Evolutionary conservation across 2,329 filamentous ascomycete species (phyloP), one percentile per base, ranked within the genome.

Genomic region (Epichloe aotearoae): DNA sequence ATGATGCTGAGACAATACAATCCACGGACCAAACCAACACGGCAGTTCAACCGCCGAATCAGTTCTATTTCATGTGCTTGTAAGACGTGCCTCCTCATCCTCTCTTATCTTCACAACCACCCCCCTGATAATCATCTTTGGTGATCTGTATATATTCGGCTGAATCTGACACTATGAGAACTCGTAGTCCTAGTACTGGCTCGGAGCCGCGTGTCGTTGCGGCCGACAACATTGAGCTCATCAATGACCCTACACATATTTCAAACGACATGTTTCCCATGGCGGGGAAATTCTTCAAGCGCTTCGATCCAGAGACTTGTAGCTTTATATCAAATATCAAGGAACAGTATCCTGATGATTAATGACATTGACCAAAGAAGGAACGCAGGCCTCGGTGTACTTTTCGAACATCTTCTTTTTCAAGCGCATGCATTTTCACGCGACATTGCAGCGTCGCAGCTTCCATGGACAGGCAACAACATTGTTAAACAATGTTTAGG

Each of bases 331-430:
- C 88, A 58, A 97, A 96, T 65, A 62, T 78, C 34, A 68, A 69
- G 58, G 87, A 94, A 58, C 82, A 90, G 61, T 96, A 89, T 66
- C 91, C 91, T 1, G 85, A 95, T 62, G 88, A 94, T 66, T 95
- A 56, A 62, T 42, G 19, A 46, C 39, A 8, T 4, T 23, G 15
- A 30, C 19, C 14, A 26, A 19, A 11, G 5, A 14, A 30, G 14
- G 5, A 33, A 6, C 2, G 19, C 15, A 26, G 17, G 15, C 17
- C 20, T 45, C 23, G 33, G 30, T 41, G 30, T 33, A 33, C n/a
- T 23, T 26, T 39, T 7, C 3, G 26, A 14, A 39, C 20, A 12
- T 17, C 8, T 26, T 38, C 46, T 20, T 42, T 46, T 46, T 30
- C 30, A 30, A 30, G 30, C 30, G 30, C 30, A 30, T 30, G 10